Base-by-base conservation (phyloP, 176 grass and related monocot species). In the Coix lacrymajobi region DNA sequence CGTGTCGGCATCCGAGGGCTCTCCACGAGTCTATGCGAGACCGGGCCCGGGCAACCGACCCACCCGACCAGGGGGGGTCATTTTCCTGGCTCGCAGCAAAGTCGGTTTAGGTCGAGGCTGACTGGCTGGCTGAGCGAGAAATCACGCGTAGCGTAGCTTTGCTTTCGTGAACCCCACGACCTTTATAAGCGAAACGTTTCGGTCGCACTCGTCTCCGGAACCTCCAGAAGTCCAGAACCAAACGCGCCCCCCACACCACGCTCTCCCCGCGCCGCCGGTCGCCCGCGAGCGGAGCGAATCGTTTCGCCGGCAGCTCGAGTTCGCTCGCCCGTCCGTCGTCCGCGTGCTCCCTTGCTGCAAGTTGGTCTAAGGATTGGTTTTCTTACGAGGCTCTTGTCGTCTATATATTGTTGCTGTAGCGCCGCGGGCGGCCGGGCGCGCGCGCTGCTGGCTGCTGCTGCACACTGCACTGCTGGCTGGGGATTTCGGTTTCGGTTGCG, bases 361-460 rank as follows among this genome's bases (percentile, higher is more conserved):
- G 39, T 78, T 76, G 74, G 34, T 44, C 62, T 77, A 45, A 37
- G 75, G 74, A 78, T 81, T 77, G 71, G 73, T 46, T 86, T 84
- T 20, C 75, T 65, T 80, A 83, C 70, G 7, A 54, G 34, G 37
- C 45, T 52, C 10, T 74, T 75, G 77, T 62, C 7, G 56, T 40
- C 49, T 56, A 37, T 49, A 81, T 61, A 69, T 39, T 73, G 44
- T 62, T 68, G 44, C 78, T 63, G 79, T 43, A 44, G 36, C 82
- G 9, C 48, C 64, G 80, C 69, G 62, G 75, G 87, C 75, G 75
- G 73, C 70, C 15, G 13, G 78, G 7, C 26, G 45, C 11, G 5
- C 46, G 38, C 8, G 38, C 36, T 7, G 36, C 36, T 37, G 54
- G 51, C 5, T 37, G 36, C 36, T 33, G 33, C 33, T 33, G 39